Base-by-base conservation (phyloP, 768 basidiomycete species). In the Hypholoma sublateritium region DNA sequence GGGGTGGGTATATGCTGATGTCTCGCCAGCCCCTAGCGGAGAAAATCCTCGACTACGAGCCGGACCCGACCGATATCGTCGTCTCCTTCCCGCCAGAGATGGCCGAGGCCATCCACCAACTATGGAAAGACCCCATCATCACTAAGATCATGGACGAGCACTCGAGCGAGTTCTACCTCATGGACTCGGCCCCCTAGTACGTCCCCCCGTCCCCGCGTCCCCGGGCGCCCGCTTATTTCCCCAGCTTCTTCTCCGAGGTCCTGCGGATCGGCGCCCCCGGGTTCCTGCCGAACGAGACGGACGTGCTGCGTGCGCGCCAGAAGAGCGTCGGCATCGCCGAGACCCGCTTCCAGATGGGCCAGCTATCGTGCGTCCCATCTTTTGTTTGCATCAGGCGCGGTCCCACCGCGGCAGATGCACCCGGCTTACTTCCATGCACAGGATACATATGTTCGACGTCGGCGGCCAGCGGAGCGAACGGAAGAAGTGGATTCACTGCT, bases 301-400 rank as follows among this genome's bases (percentile, higher is more conserved):
- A 98, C 67, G 89, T 96, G 2, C 76, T 98, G 24, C 79, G 93
- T 22, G 92, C 93, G n/a, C 83, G 93, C 61, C 85, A 86, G 56
- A 95, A 95, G 77, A 93, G 87, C 54, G 87, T 90, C 2, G 94
- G 94, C 16, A 95, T 98, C 64, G 87, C 86, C 5, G 95, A 98
- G 73, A 97, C 95, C 5, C 73, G 88, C 65, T 91, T 92, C 56
- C 78, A 77, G 12, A 83, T 91, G 80, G 89, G 88, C 2, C 82
- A 78, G 48, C 68, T 85, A 5, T 81, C 82, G 82, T 85, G 60
- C 56, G 80, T 79, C 34, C n/a, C 21, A 34, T 32, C 52, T 49
- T n/a, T 42, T 22, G 25, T 45, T 39, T 12, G 36, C 17, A 21
- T 46, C 17, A 28, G 12, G 22, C 16, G 12, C 22, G n/a, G 50